Percentiles rank a stretch among this genome's conserved stretches.
phyloP scores from a whole-genome alignment of 2,329 filamentous ascomycete genomes.

The Diaporthe sp. region DNA sequence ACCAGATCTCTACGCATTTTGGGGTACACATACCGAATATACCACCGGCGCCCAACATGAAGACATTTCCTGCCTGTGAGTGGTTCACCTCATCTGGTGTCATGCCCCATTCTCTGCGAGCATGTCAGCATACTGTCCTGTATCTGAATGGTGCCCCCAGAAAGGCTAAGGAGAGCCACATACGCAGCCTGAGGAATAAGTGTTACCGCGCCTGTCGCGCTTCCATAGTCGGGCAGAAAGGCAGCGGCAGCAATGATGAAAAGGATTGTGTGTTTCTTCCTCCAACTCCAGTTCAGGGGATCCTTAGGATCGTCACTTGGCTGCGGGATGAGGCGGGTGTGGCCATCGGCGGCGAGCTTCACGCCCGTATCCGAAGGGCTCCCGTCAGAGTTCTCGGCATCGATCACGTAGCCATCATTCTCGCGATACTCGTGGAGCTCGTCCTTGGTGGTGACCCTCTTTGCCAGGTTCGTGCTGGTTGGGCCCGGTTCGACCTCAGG shows the following conservation, averaged over 20 bases:
- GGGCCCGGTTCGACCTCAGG: background rate
- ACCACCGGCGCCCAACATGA: conserved; percentile 62
- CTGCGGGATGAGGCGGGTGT: conserved; percentile 67
- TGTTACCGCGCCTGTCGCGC: conserved; percentile 59
- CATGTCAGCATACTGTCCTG: background rate
- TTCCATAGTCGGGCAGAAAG: conserved; percentile 65
- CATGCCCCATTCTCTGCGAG: conserved; percentile 60
- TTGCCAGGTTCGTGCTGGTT: background rate
- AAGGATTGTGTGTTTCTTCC: conserved; percentile 64
- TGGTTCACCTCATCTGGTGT: conserved; percentile 64
- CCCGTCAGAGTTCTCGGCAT: conserved; percentile 44
- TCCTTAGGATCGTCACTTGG: conserved; percentile 65
- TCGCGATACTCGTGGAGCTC: conserved; percentile 54
- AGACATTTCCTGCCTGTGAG: conserved; percentile 65
- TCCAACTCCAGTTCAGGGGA: conserved; percentile 66
- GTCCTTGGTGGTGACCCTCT: conserved; percentile 38
- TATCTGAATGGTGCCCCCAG: no score
- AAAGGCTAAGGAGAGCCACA: conserved; percentile 36
- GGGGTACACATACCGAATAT: conserved; percentile 51
- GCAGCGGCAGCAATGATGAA: conserved; percentile 62
- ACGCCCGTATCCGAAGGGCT: conserved; percentile 46
- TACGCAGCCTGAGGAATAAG: conserved; percentile 59
- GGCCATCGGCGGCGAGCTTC: conserved; percentile 57
- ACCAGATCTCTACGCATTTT: background rate
- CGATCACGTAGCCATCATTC: conserved; percentile 55